Percentiles rank a stretch among this genome's conserved stretches.
Evolutionary conservation across 2,329 filamentous ascomycete species (phyloP).

Genomic region (Rhynchosporium secalis): DNA sequence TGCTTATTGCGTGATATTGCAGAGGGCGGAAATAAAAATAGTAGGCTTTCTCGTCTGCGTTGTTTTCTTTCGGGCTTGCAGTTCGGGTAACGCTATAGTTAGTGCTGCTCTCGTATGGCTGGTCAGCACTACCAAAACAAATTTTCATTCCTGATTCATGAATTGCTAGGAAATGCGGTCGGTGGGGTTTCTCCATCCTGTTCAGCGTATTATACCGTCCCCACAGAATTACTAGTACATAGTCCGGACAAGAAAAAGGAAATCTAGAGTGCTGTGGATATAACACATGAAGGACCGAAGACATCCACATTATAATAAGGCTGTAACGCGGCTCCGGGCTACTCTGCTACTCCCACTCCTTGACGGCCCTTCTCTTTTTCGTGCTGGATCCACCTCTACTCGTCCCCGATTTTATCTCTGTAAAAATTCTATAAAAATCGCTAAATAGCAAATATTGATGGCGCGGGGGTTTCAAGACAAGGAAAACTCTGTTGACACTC

Average conservation of each 20-base stretch:
- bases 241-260: conserved; percentile 5
- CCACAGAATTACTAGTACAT: conserved; percentile 17
- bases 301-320: neutral
- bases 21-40: neutral
- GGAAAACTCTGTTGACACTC: neutral
- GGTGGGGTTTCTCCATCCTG: neutral
- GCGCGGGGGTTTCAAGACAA: neutral
- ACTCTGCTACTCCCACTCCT: neutral
- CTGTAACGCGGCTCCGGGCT: conserved; percentile 1
- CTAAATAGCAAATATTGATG: too few relatives aligned
- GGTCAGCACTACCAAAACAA: neutral
- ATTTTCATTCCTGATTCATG: conserved; percentile 9
- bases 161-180: neutral
- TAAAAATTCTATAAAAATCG: too few relatives aligned
- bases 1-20: neutral
- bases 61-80: neutral
- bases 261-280: conserved; percentile 11
- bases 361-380: conserved; percentile 17
- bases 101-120: neutral
- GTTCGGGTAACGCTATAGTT: too few relatives aligned
- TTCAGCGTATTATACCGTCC: conserved; percentile 12
- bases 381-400: conserved; percentile 10
- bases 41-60: neutral
- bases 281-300: conserved; percentile 1
- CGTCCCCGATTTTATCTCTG: conserved; percentile 10